These are phyloP conservation scores for Leccinum solheimii DNA, from an alignment of 1,284 basidiomycete species.

Conservation along the genomic window DNA sequence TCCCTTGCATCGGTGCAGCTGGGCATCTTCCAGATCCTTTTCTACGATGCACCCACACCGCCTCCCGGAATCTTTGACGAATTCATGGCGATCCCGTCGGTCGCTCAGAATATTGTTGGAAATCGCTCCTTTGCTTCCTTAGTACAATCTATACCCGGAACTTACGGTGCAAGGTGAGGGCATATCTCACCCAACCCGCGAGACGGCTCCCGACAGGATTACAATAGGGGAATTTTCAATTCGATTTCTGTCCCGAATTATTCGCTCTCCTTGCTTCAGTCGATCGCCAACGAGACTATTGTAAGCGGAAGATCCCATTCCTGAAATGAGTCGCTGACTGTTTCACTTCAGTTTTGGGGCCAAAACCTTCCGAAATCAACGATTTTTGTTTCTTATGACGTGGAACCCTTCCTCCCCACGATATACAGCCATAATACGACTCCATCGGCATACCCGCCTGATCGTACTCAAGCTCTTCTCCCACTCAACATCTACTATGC, in stretches of 20 bases:
- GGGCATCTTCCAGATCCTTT: conserved; percentile 38
- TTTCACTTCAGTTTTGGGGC: conserved; percentile 5
- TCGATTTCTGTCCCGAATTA: conserved; percentile 10
- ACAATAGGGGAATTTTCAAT: conserved; percentile 7
- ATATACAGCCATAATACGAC: conserved; percentile 11
- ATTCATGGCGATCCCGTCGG: conserved; percentile 35
- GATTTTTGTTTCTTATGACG: conserved; percentile 41
- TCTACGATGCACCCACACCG: conserved; percentile 52
- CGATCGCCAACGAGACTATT: conserved; percentile 9
- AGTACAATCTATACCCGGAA: conserved; percentile 1
- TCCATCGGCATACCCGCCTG: conserved; percentile 48
- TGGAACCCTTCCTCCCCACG: conserved; percentile 54
- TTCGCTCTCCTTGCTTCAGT: conserved; percentile 4
- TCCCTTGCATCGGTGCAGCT: background rate
- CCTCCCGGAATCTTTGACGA: conserved; percentile 51
- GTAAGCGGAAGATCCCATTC: conserved; percentile 1
- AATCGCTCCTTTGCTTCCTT: conserved; percentile 38
- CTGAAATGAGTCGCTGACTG: background rate
- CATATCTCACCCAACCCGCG: background rate
- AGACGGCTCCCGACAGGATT: background rate
- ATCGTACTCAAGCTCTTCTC: conserved; percentile 39
- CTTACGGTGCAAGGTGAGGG: conserved; percentile 9
- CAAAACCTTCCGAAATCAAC: conserved; percentile 19
- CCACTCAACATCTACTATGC: conserved; percentile 51
- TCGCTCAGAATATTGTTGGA: conserved; percentile 29